Percentiles rank a stretch among this genome's conserved stretches.
These are phyloP conservation scores for Thraustochytrium striatum DNA, from an alignment of 352 stramenopile genomes.

Conservation along the genomic window DNA sequence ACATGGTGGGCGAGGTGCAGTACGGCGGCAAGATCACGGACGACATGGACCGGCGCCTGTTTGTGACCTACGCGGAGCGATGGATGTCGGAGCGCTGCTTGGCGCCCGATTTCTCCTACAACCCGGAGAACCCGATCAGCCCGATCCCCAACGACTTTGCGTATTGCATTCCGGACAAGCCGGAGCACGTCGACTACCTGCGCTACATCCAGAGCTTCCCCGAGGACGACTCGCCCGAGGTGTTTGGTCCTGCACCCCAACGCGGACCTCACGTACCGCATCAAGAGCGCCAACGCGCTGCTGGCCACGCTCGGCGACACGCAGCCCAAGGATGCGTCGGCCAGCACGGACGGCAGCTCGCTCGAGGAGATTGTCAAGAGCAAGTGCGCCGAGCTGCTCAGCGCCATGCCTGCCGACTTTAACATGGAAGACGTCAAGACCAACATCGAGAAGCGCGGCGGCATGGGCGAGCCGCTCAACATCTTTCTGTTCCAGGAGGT, in stretches of 20 bases:
- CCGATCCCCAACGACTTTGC: constrained; percentile 94
- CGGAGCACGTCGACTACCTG: constrained; percentile 86
- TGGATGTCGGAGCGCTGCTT: constrained; percentile 86
- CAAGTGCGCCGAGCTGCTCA: constrained; percentile 81
- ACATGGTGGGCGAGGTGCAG: constrained; percentile 96
- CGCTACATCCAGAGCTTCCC: constrained; percentile 89
- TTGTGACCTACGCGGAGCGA: constrained; percentile 92
- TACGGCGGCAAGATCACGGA: constrained; percentile 99
- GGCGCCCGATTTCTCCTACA: constrained; percentile 84
- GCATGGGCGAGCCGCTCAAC: constrained; percentile 91
- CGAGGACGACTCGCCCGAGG: constrained; percentile 95
- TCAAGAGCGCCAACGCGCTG: constrained; percentile 90
- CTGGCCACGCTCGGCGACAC: constrained; percentile 90
- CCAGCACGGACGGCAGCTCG: constrained; percentile 64
- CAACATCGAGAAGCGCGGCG: constrained; percentile 85
- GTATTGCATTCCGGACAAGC: constrained; percentile 83
- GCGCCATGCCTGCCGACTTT: constrained; percentile 90
- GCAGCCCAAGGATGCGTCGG: constrained; percentile 75
- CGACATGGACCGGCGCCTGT: constrained; percentile 92
- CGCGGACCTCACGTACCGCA: constrained; percentile 93
- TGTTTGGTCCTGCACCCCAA: constrained; percentile 97
- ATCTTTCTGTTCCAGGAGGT: constrained; percentile 99
- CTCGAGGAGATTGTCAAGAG: constrained; percentile 95
- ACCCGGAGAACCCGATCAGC: constrained; percentile 86
- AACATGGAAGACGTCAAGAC: constrained; percentile 94